These are phyloP conservation scores for Pichia kluyveri DNA, from an alignment of 805 yeast species.

Conservation along the genomic window DNA sequence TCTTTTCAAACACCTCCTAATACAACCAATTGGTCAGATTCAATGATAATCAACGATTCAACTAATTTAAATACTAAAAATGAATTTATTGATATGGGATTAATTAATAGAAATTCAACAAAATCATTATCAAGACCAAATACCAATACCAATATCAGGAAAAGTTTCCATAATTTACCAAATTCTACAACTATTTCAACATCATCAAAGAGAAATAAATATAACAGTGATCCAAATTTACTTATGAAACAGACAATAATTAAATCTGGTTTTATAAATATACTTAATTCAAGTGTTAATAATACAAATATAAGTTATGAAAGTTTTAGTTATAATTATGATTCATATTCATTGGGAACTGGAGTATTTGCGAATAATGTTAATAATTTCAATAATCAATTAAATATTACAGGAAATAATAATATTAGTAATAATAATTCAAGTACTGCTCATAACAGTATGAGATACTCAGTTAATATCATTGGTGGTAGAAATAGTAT, in stretches of 20 bases:
- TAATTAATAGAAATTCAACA: neutral
- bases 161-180: slow-evolving; percentile 1
- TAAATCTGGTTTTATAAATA: neutral
- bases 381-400: neutral
- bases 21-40: slow-evolving; percentile 29
- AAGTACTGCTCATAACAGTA: neutral
- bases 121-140: neutral
- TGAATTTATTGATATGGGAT: slow-evolving; percentile 8
- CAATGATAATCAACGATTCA: slow-evolving; percentile 17
- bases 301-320: neutral
- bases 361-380: neutral
- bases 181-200: neutral
- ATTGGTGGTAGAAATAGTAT: slow-evolving; percentile 31
- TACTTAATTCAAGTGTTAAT: neutral
- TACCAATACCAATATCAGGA: neutral
- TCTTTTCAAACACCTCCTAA: slow-evolving; percentile 28
- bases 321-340: neutral
- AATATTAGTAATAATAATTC: neutral
- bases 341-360: neutral
- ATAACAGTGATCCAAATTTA: slow-evolving; percentile 1
- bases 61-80: slow-evolving; percentile 7
- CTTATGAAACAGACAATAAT: neutral
- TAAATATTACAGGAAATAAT: neutral
- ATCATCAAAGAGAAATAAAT: neutral
- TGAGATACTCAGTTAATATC: slow-evolving; percentile 18